Evolutionary conservation across 495 filamentous ascomycete genomes (phyloP).

Genomic region (Aspergillus taichungensis): DNA sequence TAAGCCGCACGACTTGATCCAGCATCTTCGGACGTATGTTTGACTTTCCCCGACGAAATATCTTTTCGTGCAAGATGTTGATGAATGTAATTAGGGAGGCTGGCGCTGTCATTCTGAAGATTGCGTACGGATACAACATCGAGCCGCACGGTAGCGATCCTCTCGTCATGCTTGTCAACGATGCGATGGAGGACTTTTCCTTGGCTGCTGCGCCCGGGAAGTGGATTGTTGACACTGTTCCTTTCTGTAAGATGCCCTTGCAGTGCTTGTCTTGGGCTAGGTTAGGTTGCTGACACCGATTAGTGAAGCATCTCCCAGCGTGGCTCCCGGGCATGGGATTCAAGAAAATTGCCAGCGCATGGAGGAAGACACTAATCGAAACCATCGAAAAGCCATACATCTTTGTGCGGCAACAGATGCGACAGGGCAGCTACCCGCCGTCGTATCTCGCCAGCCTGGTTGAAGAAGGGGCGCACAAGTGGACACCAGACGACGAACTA

Average conservation of each 20-base stretch:
- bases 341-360: conserved; percentile 29
- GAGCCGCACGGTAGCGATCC: conserved; percentile 30
- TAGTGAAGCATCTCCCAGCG: conserved; percentile 33
- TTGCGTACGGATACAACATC: conserved; percentile 38
- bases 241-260: conserved; percentile 4
- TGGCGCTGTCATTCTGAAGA: conserved; percentile 36
- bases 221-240: conserved; percentile 34
- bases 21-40: conserved; percentile 29
- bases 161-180: conserved; percentile 27
- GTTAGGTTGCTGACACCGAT: not conserved
- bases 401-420: conserved; percentile 37
- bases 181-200: conserved; percentile 30
- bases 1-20: conserved; percentile 20
- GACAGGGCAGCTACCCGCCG: conserved; percentile 15
- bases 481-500: conserved; percentile 17
- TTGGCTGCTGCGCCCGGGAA: conserved; percentile 27
- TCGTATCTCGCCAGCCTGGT: conserved; percentile 35
- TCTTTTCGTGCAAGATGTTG: not conserved
- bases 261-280: not conserved
- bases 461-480: conserved; percentile 5
- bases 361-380: conserved; percentile 17
- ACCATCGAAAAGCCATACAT: conserved; percentile 29
- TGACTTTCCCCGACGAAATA: not conserved
- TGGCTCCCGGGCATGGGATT: conserved; percentile 46
- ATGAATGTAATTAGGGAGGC: conserved; percentile 13